Evolutionary conservation across 2,329 filamentous ascomycete genomes (phyloP), one percentile per base, ranked within the genome.

Genomic region (Trichoderma arundinaceum): DNA sequence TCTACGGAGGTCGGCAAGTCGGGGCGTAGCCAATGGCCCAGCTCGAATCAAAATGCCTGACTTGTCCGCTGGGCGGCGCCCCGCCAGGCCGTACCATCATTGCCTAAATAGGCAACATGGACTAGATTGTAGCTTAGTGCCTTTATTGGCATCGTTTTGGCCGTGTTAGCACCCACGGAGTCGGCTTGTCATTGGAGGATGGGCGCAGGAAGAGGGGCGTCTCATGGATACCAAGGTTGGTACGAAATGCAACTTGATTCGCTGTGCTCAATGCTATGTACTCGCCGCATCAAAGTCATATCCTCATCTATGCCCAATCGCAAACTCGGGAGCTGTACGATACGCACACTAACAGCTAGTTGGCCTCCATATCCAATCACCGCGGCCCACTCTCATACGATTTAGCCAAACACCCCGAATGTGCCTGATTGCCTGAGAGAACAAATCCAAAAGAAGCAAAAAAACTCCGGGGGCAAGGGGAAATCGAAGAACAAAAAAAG

Each of bases 1-100:
- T 28, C 22, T 4, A 28, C n/a, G 22, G 2, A 28, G 22, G 22
- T 28, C 22, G 22, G 22, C 22, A 28, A 28, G 22, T 28, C 22
- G 22, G 22, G 22, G 22, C 22, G 22, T 4, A 28, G 22, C 22
- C 22, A 28, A 10, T 39, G 12, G 17, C 39, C 35, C 39, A 38
- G 17, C 51, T 51, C 41, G 51, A 64, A 64, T 56, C 2, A 5
- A 17, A 48, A 41, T 56, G 28, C 48, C 35, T 8, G n/a, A 44
- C n/a, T 28, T 19, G 59, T 53, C 28, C 22, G n/a, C 58, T n/a
- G 12, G 13, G n/a, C n/a, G 15, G 48, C 22, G 22, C 22, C 22
- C 22, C 22, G 41, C 41, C 10, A 32, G 32, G 15, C 35, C 17
- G 15, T 12, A 39, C 32, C 32, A 19, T 28, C 33, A 17, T 15